Conservation (phyloP, 2,329 filamentous ascomycete genomes). For the Ilyonectria robusta region DNA sequence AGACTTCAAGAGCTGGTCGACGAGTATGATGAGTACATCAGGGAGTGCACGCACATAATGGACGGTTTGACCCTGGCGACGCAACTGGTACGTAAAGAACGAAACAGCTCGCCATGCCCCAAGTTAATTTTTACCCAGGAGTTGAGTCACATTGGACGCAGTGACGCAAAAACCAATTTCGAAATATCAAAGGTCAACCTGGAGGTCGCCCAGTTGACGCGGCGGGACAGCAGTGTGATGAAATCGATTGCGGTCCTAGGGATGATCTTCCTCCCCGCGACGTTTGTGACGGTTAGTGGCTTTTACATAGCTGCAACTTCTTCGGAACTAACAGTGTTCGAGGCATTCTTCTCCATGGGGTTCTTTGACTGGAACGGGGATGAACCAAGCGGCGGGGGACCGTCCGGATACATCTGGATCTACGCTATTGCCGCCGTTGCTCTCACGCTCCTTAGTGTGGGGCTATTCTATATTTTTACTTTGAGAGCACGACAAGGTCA, state of each 20-base stretch:
- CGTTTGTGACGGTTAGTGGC: conserved; percentile 44
- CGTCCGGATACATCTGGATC: background rate
- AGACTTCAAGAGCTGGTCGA: conserved; percentile 32
- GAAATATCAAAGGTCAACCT: conserved; percentile 26
- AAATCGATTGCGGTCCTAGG: conserved; percentile 36
- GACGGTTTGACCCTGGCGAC: conserved; percentile 35
- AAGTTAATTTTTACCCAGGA: background rate
- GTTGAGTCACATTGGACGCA: conserved; percentile 18
- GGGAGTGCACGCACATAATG: conserved; percentile 33
- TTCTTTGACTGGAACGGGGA: conserved; percentile 12
- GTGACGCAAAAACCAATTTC: conserved; percentile 29
- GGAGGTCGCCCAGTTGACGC: conserved; percentile 27
- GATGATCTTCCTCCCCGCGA: conserved; percentile 48
- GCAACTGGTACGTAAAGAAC: conserved; percentile 25
- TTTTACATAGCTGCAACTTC: background rate
- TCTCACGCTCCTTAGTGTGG: background rate
- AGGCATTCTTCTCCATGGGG: conserved; percentile 21
- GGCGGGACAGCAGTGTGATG: conserved; percentile 36
- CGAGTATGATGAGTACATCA: conserved; percentile 36
- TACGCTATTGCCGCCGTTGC: background rate
- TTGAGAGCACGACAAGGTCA: background rate
- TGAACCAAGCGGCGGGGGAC: background rate
- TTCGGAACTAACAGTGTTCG: background rate
- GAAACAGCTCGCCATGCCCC: too few relatives aligned
- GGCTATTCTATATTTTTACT: background rate